phyloP scores from a whole-genome alignment of 2,329 filamentous ascomycete genomes.

The Aspergillus piperis region DNA sequence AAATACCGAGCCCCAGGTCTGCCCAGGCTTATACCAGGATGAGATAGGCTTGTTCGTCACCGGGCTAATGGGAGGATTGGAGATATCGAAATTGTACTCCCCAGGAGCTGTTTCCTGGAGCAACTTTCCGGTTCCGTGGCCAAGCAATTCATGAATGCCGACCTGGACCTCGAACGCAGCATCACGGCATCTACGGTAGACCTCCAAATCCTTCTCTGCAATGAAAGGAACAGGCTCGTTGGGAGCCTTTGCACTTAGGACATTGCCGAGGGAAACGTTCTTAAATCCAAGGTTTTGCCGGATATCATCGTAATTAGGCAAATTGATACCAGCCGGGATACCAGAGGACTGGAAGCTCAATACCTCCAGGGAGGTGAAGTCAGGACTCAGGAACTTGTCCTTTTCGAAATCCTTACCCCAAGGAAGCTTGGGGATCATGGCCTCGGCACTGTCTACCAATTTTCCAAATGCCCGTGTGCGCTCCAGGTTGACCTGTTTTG shows the following conservation, averaged over 20 bases:
- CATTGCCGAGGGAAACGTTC: conserved; percentile 83
- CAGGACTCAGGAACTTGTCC: conserved; percentile 90
- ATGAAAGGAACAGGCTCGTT: conserved; percentile 94
- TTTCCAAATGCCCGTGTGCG: conserved; percentile 84
- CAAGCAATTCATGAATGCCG: conserved; percentile 84
- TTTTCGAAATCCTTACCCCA: conserved; percentile 92
- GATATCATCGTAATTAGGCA: conserved; percentile 61
- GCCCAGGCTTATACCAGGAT: conserved; percentile 90
- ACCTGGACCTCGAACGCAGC: conserved; percentile 93
- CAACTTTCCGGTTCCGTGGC: conserved; percentile 91
- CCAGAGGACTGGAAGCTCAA: conserved; percentile 72
- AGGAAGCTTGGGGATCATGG: conserved; percentile 83
- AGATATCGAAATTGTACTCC: conserved; percentile 82
- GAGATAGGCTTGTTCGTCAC: conserved; percentile 74
- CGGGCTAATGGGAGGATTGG: conserved; percentile 79
- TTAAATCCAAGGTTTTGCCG: conserved; percentile 67
- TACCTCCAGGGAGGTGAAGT: conserved; percentile 94
- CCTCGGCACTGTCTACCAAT: conserved; percentile 77
- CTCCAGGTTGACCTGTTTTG: conserved; percentile 71
- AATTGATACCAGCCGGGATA: conserved; percentile 62
- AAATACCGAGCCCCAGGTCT: conserved; percentile 94
- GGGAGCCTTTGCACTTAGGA: conserved; percentile 85
- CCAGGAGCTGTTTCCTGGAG: conserved; percentile 84
- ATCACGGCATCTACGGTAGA: conserved; percentile 83
- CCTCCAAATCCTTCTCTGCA: conserved; percentile 69